Percentiles rank a stretch among this genome's conserved stretches.
These are phyloP conservation scores for Penicillium ucsense DNA, from an alignment of 495 filamentous ascomycete genomes.

Conservation along the genomic window DNA sequence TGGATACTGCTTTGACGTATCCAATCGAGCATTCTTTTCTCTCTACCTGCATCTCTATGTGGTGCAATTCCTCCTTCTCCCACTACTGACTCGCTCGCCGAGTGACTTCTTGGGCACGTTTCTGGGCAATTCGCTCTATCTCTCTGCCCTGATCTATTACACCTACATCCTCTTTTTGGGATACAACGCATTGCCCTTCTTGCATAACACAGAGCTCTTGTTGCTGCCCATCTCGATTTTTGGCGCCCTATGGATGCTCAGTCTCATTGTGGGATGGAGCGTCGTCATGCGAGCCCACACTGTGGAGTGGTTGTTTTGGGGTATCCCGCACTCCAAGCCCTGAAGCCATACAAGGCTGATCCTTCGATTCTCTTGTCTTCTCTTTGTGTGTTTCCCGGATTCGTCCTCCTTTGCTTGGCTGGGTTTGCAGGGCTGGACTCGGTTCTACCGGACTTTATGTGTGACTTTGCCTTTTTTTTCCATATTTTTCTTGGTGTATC, in stretches of 20 bases:
- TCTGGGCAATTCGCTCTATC: slow-evolving; percentile 61
- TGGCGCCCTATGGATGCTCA: slow-evolving; percentile 52
- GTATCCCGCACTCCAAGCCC: slow-evolving; percentile 12
- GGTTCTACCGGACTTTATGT: too few species aligned
- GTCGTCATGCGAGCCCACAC: slow-evolving; percentile 34
- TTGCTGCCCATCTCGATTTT: slow-evolving; percentile 53
- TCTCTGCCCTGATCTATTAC: slow-evolving; percentile 61
- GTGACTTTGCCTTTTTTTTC: too few species aligned
- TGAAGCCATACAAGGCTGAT: background rate
- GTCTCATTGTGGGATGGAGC: slow-evolving; percentile 43
- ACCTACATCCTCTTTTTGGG: slow-evolving; percentile 65
- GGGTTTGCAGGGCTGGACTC: too few species aligned
- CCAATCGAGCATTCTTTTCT: slow-evolving; percentile 66
- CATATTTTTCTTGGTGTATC: too few species aligned
- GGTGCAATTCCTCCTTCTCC: slow-evolving; percentile 62
- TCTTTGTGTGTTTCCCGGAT: background rate
- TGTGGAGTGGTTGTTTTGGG: slow-evolving; percentile 38
- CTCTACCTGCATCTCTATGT: slow-evolving; percentile 66
- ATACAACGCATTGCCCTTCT: slow-evolving; percentile 65
- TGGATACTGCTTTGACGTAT: slow-evolving; percentile 72
- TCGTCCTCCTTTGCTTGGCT: too few species aligned
- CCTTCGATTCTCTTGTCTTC: background rate
- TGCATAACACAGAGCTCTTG: slow-evolving; percentile 64
- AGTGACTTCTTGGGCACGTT: slow-evolving; percentile 50
- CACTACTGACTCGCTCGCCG: slow-evolving; percentile 38